A percentile compares a stretch with the other conserved stretches of the same genome.
phyloP scores from a whole-genome alignment of 139 green algal genomes.

The Chloropicon primus region DNA sequence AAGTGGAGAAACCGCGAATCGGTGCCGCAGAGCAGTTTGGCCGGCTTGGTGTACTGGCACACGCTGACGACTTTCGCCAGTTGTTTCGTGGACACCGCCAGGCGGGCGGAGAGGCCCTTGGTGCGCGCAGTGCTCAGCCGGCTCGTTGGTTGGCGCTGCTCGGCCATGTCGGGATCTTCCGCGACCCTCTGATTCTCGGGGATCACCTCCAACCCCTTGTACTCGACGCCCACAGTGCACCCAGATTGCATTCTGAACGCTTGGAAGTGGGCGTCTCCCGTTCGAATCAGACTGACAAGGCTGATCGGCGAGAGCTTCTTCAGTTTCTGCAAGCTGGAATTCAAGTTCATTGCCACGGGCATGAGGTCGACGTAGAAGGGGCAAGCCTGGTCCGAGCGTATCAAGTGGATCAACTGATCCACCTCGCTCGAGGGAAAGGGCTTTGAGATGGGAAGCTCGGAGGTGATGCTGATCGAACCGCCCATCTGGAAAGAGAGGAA shows the following conservation, averaged over 20 bases:
- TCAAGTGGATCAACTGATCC: background rate
- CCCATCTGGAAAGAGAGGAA: background rate
- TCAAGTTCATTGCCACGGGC: background rate
- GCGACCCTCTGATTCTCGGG: background rate
- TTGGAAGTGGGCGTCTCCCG: background rate
- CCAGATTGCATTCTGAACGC: background rate
- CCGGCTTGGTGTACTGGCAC: background rate
- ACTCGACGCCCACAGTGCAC: background rate
- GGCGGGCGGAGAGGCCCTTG: background rate
- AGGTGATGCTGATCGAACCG: background rate
- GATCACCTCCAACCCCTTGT: background rate
- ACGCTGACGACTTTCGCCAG: background rate
- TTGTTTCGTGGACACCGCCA: background rate
- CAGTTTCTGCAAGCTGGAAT: background rate
- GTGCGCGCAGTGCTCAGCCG: background rate
- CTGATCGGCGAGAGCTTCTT: background rate
- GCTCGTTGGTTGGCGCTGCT: background rate
- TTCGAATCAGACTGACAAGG: background rate
- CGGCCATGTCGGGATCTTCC: background rate
- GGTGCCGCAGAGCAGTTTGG: background rate
- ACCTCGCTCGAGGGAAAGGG: background rate
- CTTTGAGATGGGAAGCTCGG: background rate
- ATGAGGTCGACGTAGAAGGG: background rate
- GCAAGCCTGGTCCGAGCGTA: background rate
- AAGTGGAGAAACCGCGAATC: background rate